Conservation (phyloP, 2,329 filamentous ascomycete species). For the Nothomitra cinnamomea region DNA sequence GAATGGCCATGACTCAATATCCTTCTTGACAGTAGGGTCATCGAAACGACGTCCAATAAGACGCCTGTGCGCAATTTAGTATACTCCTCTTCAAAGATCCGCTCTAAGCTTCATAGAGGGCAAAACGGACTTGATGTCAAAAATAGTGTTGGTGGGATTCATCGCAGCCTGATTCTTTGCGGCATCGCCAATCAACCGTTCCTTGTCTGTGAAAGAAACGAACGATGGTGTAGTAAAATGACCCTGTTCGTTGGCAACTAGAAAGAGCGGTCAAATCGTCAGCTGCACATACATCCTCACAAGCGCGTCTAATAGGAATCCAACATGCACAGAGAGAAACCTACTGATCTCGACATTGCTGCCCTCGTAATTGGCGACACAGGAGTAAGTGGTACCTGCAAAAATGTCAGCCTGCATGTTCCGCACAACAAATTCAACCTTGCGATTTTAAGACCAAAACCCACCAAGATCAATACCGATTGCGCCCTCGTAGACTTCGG, state of each 20-base stretch:
- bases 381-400: conserved; percentile 96
- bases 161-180: conserved; percentile 99
- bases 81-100: not conserved
- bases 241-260: conserved; percentile 98
- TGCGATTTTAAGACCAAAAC: conserved; percentile 25
- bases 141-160: conserved; percentile 97
- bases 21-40: conserved; percentile 95
- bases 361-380: conserved; percentile 98
- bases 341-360: conserved; percentile 97
- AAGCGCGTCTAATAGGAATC: not conserved
- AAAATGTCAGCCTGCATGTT: conserved; percentile 3
- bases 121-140: conserved; percentile 82
- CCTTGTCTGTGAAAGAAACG: conserved; percentile 96
- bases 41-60: conserved; percentile 92
- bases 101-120: not conserved
- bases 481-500: conserved; percentile 98
- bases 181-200: conserved; percentile 97
- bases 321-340: conserved; percentile 14
- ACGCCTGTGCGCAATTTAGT: conserved; percentile 42
- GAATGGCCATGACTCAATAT: conserved; percentile 98
- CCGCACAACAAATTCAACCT: not conserved
- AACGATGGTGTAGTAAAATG: conserved; percentile 97
- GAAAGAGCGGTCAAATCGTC: conserved; percentile 7
- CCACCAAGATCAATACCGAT: conserved; percentile 99
- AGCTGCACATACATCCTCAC: conserved; percentile 11